Base-by-base conservation (phyloP, 176 grass and related monocot species). In the Chrysopogon serrulatus region DNA sequence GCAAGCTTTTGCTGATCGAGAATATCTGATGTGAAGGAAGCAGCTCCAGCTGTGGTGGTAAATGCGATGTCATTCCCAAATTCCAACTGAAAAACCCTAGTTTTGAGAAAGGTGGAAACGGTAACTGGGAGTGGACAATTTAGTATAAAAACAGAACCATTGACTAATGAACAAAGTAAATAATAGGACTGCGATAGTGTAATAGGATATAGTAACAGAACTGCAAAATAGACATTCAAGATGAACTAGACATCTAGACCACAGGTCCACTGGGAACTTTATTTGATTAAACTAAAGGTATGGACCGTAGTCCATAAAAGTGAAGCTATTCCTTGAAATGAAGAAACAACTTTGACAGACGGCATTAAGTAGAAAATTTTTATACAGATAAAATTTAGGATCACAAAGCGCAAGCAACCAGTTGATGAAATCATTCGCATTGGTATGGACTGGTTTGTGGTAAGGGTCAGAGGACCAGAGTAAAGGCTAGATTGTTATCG, bases 1-100 rank as follows among this genome's bases (percentile, higher is more conserved):
- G 87, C 85, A 79, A 93, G 87, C 63, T 95, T 90, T 43, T 98
- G 91, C 54, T 91, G 85, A 73, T 77, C 83, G 24, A 93, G 47
- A 77, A 89, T 77, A 13, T 86, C 87, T 14, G 89, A 85, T 86
- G 84, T 77, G 48, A 88, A 88, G 80, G 88, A 86, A 85, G 59
- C 21, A 59, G 68, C 79, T 82, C 53, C 89, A 54, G 56, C 35
- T 76, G 92, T 77, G 51, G 77, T 70, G 19, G 70, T 73, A 83
- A 94, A 88, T 33, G 73, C 9, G 73, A 74, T 68, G 72, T 91
- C 90, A 91, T 83, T 90, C 63, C 91, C 88, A 79, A 92, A 92
- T 81, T 95, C 89, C 51, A 92, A 43, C 76, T 85, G 74, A 68
- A 91, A 78, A 33, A 49, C 49, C 87, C 96, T 98, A 85, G 49